Base-by-base conservation (phyloP, 106 monocot species). In the Triglochin maritima region DNA sequence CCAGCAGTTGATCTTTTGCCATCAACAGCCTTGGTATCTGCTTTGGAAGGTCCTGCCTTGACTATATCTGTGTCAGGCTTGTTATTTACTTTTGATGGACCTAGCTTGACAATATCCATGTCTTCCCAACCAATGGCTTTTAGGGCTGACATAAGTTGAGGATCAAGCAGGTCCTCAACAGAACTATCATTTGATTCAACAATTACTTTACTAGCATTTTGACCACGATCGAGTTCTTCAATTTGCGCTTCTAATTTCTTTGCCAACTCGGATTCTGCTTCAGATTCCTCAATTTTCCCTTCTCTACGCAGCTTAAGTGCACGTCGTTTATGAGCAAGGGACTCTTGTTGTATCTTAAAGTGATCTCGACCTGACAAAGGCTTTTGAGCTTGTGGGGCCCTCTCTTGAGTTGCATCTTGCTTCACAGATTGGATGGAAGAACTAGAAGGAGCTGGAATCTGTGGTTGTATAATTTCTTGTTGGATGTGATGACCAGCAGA, bases 301-400 rank as follows among this genome's bases (percentile, higher is more conserved):
- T 89, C 98, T 78, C 98, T 88, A 44, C 90, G 72, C 50, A 98
- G 84, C 78, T 82, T 98, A 44, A 92, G 69, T 42, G 98, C 92
- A 53, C 82, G 84, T 16, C 98, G 83, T 61, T 98, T 98, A 74
- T 92, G 88, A 72, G 91, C 54, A 49, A 98, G 92, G 8, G 88
- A 88, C 68, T 98, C 84, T 65, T 86, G 98, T 72, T 92, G 98
- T 54, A 98, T 62, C 57, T 84, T 98, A 56, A 98, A 84, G 41
- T 88, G 79, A 44, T 98, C 98, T 14, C 84, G 79, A 44, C 81
- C 60, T 4, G 98, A 79, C 46, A 79, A 7, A 17, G 86, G 82
- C 66, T 90, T 95, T 12, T 73, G 78, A 63, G 74, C 16, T 64
- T 79, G 81, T 48, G 44, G 56, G 45, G 58, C 17, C 10, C 16